Percentiles rank a stretch among this genome's conserved stretches.
Evolutionary conservation across 202 grass and related monocot species (phyloP).

Genomic region (Zoysia matrella): DNA sequence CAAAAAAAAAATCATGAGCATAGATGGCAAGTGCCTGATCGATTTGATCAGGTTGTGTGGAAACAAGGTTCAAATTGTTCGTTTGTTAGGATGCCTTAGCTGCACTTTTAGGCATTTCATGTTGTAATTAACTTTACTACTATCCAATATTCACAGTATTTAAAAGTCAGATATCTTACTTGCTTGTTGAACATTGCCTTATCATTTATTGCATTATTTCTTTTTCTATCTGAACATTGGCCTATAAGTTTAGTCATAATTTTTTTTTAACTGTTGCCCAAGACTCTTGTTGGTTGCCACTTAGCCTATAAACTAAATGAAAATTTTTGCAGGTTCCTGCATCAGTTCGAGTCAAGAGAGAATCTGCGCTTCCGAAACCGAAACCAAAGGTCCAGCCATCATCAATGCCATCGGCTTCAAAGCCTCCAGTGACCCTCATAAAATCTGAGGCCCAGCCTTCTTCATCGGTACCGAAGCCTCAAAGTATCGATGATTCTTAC

Average conservation of each 20-base stretch:
- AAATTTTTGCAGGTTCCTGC: constrained; percentile 79
- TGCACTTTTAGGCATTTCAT: not conserved
- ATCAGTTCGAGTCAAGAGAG: constrained; percentile 93
- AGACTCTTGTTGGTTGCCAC: not conserved
- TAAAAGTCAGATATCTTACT: not conserved
- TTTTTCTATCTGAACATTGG: not conserved
- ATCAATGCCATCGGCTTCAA: constrained; percentile 37
- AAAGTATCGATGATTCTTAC: constrained; percentile 95
- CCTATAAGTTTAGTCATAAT: not conserved
- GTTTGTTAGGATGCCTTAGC: too few species aligned
- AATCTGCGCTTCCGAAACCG: constrained; percentile 75
- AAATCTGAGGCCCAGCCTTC: constrained; percentile 57
- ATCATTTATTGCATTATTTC: not conserved
- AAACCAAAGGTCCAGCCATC: constrained; percentile 74
- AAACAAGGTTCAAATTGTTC: too few species aligned
- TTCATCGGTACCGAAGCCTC: constrained; percentile 60
- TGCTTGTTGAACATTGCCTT: not conserved
- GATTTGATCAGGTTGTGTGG: too few species aligned
- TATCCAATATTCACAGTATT: constrained; percentile 8
- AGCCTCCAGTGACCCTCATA: constrained; percentile 43
- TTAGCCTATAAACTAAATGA: constrained; percentile 9
- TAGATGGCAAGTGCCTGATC: too few species aligned
- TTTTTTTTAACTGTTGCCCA: not conserved
- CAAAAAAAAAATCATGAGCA: too few species aligned
- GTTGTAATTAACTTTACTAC: not conserved